Conservation (phyloP, 2,329 filamentous ascomycete species). For the Ophiocordyceps australis region DNA sequence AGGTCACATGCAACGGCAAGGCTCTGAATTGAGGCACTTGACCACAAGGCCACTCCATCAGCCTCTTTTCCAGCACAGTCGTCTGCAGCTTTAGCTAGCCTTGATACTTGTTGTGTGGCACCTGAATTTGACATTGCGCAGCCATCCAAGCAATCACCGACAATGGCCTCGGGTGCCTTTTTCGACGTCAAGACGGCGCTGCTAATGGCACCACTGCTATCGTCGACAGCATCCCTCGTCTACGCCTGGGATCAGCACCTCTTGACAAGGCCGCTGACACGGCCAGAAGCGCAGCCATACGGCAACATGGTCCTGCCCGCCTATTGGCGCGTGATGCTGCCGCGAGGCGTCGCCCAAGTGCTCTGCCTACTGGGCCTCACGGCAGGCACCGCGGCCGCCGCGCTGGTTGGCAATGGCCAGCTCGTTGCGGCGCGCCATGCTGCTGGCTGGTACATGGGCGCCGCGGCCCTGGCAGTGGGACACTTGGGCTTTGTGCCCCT, state of each 20-base stretch:
- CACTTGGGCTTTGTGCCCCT: slow-evolving; percentile 1
- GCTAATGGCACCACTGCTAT: background rate
- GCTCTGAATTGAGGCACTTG: no score
- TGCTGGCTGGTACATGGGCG: background rate
- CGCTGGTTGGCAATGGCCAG: background rate
- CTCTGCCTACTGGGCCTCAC: background rate
- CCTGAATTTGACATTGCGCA: no score
- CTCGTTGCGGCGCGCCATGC: background rate
- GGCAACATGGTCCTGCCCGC: background rate
- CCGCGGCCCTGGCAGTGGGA: background rate
- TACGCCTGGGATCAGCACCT: slow-evolving; percentile 1
- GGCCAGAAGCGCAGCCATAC: background rate
- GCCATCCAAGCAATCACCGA: no score
- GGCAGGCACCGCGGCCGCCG: background rate
- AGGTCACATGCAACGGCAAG: no score
- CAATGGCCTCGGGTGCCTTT: background rate
- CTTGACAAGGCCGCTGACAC: background rate
- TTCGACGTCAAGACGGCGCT: background rate
- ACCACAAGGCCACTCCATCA: no score
- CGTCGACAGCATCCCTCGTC: slow-evolving; percentile 1
- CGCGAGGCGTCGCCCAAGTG: no score
- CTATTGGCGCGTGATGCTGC: background rate
- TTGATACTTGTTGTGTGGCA: no score
- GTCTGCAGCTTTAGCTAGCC: no score
- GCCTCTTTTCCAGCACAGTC: no score